These are phyloP conservation scores for Thalassiosira livingstoniorum DNA, from an alignment of 352 stramenopile species.

Conservation along the genomic window DNA sequence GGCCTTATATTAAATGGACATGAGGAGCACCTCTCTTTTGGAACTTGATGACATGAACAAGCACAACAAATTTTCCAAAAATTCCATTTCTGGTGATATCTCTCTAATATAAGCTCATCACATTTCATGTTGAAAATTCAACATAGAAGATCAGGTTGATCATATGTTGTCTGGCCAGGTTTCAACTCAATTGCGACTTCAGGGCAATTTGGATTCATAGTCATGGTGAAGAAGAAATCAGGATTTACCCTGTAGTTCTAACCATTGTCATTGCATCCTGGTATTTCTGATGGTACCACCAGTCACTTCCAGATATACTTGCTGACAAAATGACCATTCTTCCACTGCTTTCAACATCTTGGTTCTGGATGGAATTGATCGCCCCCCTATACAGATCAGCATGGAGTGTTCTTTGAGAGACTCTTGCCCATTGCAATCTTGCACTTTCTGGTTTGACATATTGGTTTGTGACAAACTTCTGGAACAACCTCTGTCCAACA, in stretches of 20 bases:
- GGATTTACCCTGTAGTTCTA: background rate
- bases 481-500: conserved; percentile 7
- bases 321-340: conserved; percentile 13
- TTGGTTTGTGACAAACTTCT: conserved; percentile 35
- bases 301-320: conserved; percentile 13
- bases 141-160: conserved; percentile 25
- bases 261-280: conserved; percentile 33
- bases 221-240: conserved; percentile 36
- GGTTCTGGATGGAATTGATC: background rate
- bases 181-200: conserved; percentile 14
- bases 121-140: conserved; percentile 16
- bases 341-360: conserved; percentile 19
- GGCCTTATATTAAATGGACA: too few relatives aligned
- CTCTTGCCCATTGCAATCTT: conserved; percentile 2
- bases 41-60: conserved; percentile 76
- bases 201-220: conserved; percentile 14
- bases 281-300: conserved; percentile 29
- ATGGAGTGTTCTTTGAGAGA: conserved; percentile 17
- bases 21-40: conserved; percentile 79
- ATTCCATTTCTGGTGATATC: conserved; percentile 67
- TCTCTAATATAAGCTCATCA: conserved; percentile 24
- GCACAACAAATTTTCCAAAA: conserved; percentile 50
- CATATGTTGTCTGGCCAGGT: conserved; percentile 20
- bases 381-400: conserved; percentile 23
- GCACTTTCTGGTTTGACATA: conserved; percentile 8